These are phyloP conservation scores for Psilocybe sp. DNA, from an alignment of 768 basidiomycete species.

Conservation along the genomic window DNA sequence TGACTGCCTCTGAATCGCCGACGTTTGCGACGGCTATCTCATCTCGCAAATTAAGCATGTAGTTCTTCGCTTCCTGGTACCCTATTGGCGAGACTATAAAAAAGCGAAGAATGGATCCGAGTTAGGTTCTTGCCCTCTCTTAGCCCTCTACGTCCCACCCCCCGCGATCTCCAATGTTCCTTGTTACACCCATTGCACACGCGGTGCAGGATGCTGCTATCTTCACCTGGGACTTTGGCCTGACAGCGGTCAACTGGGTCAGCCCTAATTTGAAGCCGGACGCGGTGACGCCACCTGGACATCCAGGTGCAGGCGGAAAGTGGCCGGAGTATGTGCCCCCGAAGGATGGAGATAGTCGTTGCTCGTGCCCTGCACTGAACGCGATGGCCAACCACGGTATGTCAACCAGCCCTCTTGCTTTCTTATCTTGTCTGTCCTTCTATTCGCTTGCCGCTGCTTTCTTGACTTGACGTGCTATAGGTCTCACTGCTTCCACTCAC, in stretches of 20 bases:
- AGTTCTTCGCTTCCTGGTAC: no score
- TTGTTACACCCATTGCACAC: slow-evolving; percentile 28
- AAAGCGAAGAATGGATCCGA: neutral
- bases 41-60: no score
- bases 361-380: slow-evolving; percentile 74
- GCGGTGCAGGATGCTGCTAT: slow-evolving; percentile 27
- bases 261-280: slow-evolving; percentile 48
- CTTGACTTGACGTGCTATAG: no score
- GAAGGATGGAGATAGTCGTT: slow-evolving; percentile 62
- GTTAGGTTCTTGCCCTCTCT: neutral
- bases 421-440: neutral
- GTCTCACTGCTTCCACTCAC: no score
- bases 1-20: no score
- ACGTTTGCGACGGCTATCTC: no score
- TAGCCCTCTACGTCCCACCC: no score
- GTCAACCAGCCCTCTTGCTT: slow-evolving; percentile 2
- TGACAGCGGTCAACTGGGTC: slow-evolving; percentile 51
- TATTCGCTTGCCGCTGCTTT: neutral
- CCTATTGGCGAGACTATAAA: no score
- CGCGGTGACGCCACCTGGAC: slow-evolving; percentile 51
- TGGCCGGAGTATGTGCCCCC: slow-evolving; percentile 71
- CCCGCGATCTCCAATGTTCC: no score
- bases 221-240: slow-evolving; percentile 48
- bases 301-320: slow-evolving; percentile 53
- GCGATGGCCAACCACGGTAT: slow-evolving; percentile 82